Evolutionary conservation across 108 stramenopile species (phyloP), one percentile per base, ranked within the genome.

Genomic region (Mayamaea pseudoterrestris): DNA sequence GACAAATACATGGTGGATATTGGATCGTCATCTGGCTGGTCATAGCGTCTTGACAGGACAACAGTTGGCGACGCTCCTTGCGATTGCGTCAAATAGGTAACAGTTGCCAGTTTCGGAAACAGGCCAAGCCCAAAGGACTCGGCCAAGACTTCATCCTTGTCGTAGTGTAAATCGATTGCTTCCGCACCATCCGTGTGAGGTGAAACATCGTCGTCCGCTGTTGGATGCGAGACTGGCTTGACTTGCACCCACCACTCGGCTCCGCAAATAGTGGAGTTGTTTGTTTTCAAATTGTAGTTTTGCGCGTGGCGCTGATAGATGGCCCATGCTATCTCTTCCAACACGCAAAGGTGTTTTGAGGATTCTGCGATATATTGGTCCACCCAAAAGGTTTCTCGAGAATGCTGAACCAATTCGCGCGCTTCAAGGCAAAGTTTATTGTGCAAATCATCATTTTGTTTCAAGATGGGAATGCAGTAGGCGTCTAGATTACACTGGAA

Each of bases 231-330:
- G 5, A 26, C 20, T 0, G 44, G 51, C 48, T 88, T 88, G 50
- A 83, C 71, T 68, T 88, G 86, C 20, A 88, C 81, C 86, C 86
- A 88, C 78, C 79, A 88, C 31, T 88, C 86, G 1, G 79, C 78
- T 18, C 85, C 80, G 5, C 57, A 39, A 53, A 9, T n/a, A 27
- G 27, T 40, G 18, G 8, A 7, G 13, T 57, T 40, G 21, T 41
- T 29, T 1, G 34, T 27, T 26, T 32, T 29, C 13, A 18, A 30
- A 4, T 30, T 28, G 39, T 78, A 80, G 1, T 59, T 44, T 41
- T 61, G 17, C 16, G 55, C 50, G 47, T 88, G 81, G 25, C 54
- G 60, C n/a, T 56, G 50, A 35, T 62, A 83, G 36, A 83, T 76
- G 12, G 39, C 47, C 55, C 52, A 61, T 22, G 86, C 86, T 5